Conservation (phyloP, 208 protist species). For the Crithidia bombi region DNA sequence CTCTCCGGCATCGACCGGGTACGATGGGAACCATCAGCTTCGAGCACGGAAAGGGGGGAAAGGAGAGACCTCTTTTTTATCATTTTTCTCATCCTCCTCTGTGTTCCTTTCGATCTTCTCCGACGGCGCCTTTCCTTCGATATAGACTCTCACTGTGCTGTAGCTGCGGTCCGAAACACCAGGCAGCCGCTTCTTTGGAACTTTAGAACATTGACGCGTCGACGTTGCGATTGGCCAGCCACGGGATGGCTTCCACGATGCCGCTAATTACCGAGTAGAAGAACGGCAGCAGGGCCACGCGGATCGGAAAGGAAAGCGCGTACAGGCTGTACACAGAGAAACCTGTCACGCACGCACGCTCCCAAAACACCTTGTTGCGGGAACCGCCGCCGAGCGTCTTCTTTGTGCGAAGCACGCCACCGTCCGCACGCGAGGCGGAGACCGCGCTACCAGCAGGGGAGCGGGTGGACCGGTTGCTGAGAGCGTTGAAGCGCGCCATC, state of each 20-base stretch:
- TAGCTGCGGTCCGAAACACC: no score
- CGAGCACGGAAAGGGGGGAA: no score
- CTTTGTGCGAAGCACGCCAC: slow-evolving; percentile 34
- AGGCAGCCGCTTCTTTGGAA: no score
- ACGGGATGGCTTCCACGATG: slow-evolving; percentile 74
- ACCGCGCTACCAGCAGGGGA: slow-evolving; percentile 9
- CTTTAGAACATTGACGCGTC: slow-evolving; percentile 20
- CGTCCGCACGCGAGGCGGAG: slow-evolving; percentile 21
- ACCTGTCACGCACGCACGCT: slow-evolving; percentile 59
- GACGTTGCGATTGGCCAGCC: slow-evolving; percentile 63
- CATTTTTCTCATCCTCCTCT: no score
- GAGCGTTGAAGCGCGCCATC: slow-evolving; percentile 56
- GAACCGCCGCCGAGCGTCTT: slow-evolving; percentile 39
- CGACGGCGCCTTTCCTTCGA: no score
- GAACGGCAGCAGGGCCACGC: slow-evolving; percentile 69
- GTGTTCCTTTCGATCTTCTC: no score
- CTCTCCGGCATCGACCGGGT: no score
- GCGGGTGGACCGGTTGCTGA: slow-evolving; percentile 31
- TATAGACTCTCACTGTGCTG: no score
- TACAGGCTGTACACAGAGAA: slow-evolving; percentile 67
- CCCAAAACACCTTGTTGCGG: slow-evolving; percentile 73
- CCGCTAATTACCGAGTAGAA: slow-evolving; percentile 68
- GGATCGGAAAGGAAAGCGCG: slow-evolving; percentile 81
- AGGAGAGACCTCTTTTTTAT: no score
- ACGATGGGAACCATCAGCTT: no score